Percentiles rank a stretch among this genome's conserved stretches.
phyloP scores from a whole-genome alignment of 192 early-diverging fungal species.

The Podila minutissima region DNA sequence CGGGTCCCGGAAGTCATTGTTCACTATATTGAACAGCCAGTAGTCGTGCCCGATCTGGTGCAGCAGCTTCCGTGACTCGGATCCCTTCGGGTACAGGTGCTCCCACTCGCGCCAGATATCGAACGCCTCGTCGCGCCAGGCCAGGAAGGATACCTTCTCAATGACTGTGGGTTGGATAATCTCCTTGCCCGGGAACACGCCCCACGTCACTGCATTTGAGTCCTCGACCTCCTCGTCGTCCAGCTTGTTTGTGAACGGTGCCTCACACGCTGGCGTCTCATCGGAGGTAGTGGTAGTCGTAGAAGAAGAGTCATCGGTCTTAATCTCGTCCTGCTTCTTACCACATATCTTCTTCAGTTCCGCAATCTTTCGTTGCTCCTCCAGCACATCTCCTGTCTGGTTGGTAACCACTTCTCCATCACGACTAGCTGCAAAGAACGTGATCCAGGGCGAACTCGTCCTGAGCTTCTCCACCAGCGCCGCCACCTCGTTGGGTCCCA shows the following conservation, averaged over 20 bases:
- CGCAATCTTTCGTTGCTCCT: conserved; percentile 50
- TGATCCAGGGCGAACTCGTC: conserved; percentile 69
- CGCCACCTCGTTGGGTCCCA: conserved; percentile 66
- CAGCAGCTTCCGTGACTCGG: conserved; percentile 70
- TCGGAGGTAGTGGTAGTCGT: neutral
- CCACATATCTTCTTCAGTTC: conserved; percentile 60
- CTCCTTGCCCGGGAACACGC: conserved; percentile 90
- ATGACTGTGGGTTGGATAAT: conserved; percentile 90
- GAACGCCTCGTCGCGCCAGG: conserved; percentile 90
- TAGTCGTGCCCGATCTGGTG: conserved; percentile 67
- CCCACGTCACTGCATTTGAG: conserved; percentile 89
- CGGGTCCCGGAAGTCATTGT: conserved; percentile 77
- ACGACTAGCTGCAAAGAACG: conserved; percentile 92
- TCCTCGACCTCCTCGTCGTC: conserved; percentile 60
- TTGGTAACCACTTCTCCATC: conserved; percentile 52
- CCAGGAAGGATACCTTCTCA: conserved; percentile 76
- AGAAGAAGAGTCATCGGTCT: neutral
- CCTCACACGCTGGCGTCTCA: conserved; percentile 57
- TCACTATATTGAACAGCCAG: conserved; percentile 84
- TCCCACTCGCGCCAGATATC: conserved; percentile 86
- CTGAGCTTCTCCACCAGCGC: conserved; percentile 63
- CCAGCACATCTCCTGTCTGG: conserved; percentile 24
- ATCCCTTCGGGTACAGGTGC: conserved; percentile 65
- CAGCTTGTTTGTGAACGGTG: conserved; percentile 55
- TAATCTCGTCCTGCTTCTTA: conserved; percentile 50